Evolutionary conservation across 176 grass and related monocot species (phyloP), one percentile per base, ranked within the genome.

Genomic region (Eleusine indica): DNA sequence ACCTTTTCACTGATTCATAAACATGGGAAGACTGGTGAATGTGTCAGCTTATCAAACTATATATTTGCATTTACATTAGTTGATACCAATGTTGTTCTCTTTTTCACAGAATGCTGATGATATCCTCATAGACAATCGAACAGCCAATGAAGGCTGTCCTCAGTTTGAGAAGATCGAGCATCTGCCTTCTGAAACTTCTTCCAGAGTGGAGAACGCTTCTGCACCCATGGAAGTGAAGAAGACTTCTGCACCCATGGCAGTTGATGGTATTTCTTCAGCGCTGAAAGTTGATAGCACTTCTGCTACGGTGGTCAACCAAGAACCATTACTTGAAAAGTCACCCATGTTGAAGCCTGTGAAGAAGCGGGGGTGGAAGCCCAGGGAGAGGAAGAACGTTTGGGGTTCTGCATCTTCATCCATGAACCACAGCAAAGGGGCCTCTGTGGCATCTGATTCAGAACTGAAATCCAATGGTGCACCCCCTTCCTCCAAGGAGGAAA

Each of bases 51-150:
- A 47, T 77, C 56, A 17, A 4, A 25, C 10, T 70, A 70, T 85
- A 71, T 66, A 66, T 86, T 67, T 61, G 28, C 15, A 21, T 29
- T 65, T 7, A 25, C 60, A 73, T 74, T 82, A 78, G 51, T 78
- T 82, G 57, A 86, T 70, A 28, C 1, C 65, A 79, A 68, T 44
- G 21, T 9, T 75, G 8, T 68, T 73, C 67, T 22, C 30, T 86
- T 73, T 78, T 75, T 28, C 63, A 70, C 70, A 90, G 89, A 64
- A 70, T 15, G 49, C 53, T 70, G 88, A 87, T 71, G 88, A 90
- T 83, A 64, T 87, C 75, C 88, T 90, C 80, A 87, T 87, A 87
- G 80, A 87, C 63, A 90, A 87, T 74, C 42, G 52, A 90, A 69
- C 63, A 63, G 84, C 80, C 25, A 80, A 56, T 30, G 89, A 80